A percentile compares a stretch with the other conserved stretches of the same genome.
Evolutionary conservation across 352 stramenopile genomes (phyloP).

Genomic region (Phytophthora idaei): DNA sequence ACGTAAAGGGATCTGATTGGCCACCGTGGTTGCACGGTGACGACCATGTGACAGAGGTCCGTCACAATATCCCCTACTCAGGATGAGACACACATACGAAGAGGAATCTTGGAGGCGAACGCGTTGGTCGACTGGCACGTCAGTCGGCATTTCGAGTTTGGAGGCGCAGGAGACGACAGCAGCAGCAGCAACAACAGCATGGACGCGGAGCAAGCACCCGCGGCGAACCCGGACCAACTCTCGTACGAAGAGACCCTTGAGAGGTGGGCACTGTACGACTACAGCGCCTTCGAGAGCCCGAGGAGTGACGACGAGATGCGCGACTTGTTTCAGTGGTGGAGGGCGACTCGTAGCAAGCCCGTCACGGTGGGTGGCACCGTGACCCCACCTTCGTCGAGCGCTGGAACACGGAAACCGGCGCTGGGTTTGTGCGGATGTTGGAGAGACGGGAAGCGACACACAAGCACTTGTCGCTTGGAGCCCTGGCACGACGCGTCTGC

Average conservation of each 20-base stretch:
- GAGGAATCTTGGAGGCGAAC: neutral
- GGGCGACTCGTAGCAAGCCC: neutral
- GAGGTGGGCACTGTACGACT: neutral
- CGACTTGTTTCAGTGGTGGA: neutral
- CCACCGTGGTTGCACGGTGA: neutral
- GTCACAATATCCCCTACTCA: slow-evolving; percentile 4
- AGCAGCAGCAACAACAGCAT: neutral
- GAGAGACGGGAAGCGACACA: neutral
- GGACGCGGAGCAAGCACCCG: neutral
- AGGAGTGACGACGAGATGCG: neutral
- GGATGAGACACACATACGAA: neutral
- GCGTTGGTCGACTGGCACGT: neutral
- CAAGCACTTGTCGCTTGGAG: neutral
- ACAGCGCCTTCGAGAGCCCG: neutral
- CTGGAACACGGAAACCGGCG: neutral
- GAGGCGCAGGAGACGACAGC: neutral
- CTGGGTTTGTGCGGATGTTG: neutral
- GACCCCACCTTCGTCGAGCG: neutral
- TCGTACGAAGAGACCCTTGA: neutral
- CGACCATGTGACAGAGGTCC: neutral
- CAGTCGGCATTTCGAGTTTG: neutral
- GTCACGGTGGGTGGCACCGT: neutral
- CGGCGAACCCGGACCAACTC: neutral
- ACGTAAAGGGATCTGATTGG: neutral
- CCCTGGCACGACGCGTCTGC: neutral